Evolutionary conservation across 1,284 basidiomycete genomes (phyloP), one percentile per base, ranked within the genome.

Genomic region (Apiotrichum laibachii): DNA sequence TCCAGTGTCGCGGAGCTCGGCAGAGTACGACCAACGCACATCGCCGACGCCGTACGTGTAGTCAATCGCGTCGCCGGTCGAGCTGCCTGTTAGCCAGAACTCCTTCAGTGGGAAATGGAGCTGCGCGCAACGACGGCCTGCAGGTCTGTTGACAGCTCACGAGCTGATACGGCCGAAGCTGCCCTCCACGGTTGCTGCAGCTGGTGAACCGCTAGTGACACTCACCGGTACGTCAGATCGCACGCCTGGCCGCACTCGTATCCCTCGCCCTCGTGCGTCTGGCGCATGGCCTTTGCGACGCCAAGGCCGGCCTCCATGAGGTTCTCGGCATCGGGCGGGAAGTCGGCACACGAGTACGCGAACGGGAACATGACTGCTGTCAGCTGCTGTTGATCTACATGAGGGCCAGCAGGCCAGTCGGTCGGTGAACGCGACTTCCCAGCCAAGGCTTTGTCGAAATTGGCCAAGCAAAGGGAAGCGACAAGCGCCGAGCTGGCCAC

Each of bases 1-100:
- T 13, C 89, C 90, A 0, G 88, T 90, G 77, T 92, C 90, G 50
- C 90, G 78, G 57, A 94, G 74, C 72, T 92, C 88, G 10, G 85
- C 83, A 2, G 86, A 85, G 73, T 88, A 94, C 1, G 86, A 83
- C 80, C 87, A 92, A 65, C 89, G 86, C 65, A 90, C 82, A 34
- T 84, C 81, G 5, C 80, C 82, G 8, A 80, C 78, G 40, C 81
- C 83, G 73, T 90, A 90, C 76, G 87, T 83, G 82, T 86, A 91
- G 67, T 90, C 88, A 31, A 89, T 79, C 45, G 86, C 82, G 65
- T 91, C 90, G 4, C 88, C 90, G 0, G 85, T 85, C 49, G 64
- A 63, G 22, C 70, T 72, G 22, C 1, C 43, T 11, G 50, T 62
- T 33, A 57, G 49, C 48, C 7, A n/a, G n/a, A n/a, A n/a, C n/a